Percentiles rank a stretch among this genome's conserved stretches.
These are phyloP conservation scores for Penstemon davidsonii DNA, from an alignment of 257 asterid genomes.

Conservation along the genomic window DNA sequence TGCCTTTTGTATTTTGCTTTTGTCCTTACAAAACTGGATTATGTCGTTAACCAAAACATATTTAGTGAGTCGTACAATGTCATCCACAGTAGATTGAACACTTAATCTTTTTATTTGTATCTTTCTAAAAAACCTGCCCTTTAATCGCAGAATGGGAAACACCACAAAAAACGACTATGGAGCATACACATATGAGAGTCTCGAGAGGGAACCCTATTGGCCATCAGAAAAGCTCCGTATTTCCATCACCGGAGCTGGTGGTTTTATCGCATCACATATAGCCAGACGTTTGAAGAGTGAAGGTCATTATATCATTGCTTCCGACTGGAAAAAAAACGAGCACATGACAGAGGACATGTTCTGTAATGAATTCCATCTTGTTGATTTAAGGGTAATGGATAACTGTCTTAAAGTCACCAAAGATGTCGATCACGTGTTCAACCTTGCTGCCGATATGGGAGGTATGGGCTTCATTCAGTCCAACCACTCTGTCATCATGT, in stretches of 20 bases:
- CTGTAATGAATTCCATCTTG: constrained; percentile 84
- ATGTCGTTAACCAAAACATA: neutral
- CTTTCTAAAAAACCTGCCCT: constrained; percentile 1
- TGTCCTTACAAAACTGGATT: neutral
- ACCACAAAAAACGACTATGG: constrained; percentile 55
- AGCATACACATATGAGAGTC: constrained; percentile 68
- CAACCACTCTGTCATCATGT: constrained; percentile 86
- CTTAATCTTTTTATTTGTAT: neutral
- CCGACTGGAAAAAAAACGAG: constrained; percentile 92
- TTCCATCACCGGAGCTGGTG: constrained; percentile 88
- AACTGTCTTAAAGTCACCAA: constrained; percentile 74
- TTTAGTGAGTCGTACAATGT: neutral
- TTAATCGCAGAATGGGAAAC: constrained; percentile 71
- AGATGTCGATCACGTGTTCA: constrained; percentile 73
- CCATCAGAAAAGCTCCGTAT: constrained; percentile 68
- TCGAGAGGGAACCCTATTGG: constrained; percentile 88
- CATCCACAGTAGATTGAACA: neutral
- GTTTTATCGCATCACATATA: constrained; percentile 83
- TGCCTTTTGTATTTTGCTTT: neutral
- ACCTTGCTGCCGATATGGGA: constrained; percentile 93
- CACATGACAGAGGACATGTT: constrained; percentile 93
- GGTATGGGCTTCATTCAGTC: constrained; percentile 95
- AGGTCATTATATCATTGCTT: constrained; percentile 82
- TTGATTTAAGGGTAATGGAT: constrained; percentile 89
- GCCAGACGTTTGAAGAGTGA: constrained; percentile 81